These are phyloP conservation scores for thale cress (Arabidopsis thaliana) DNA, from an alignment of 345 rosid species.

Conservation along the genomic window TAIR10.1 NC_003074.8:7864001-7864500, in stretches of 20 bases:
- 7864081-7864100: not conserved
- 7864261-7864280: not conserved
- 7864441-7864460: conserved; percentile 65
- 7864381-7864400: not conserved
- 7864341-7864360: not conserved
- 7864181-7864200: not conserved
- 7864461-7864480: conserved; percentile 51
- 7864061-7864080: not conserved
- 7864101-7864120: not conserved
- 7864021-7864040: not conserved
- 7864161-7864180: not conserved
- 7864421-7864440: conserved; percentile 73
- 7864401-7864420: not conserved
- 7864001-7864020: not conserved
- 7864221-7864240: not conserved
- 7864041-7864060: not conserved
- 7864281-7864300: not conserved
- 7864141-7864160: not conserved
- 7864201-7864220: not conserved
- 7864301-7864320: not conserved
- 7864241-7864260: not conserved
- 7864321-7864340: not conserved
- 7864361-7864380: not conserved
- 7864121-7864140: not conserved
- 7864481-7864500: conserved; percentile 33